These are phyloP conservation scores for Carex sylvatica DNA, from an alignment of 202 grass and related monocot species.

Conservation along the genomic window DNA sequence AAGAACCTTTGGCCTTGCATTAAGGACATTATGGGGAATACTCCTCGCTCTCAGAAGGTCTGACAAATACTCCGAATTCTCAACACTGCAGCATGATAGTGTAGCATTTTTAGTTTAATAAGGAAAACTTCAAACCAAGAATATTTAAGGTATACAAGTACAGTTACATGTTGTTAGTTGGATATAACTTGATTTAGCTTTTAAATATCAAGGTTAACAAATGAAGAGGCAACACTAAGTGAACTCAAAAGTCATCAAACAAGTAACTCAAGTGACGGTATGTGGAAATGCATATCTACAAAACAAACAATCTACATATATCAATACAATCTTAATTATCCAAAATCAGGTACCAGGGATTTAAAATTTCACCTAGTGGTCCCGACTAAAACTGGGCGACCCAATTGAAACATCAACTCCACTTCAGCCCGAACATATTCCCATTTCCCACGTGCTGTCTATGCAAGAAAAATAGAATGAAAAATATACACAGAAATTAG, in stretches of 20 bases:
- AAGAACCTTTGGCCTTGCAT: conserved; percentile 90
- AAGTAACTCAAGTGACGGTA: background rate
- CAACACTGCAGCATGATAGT: conserved; percentile 57
- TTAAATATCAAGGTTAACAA: background rate
- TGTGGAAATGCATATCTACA: background rate
- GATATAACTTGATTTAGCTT: background rate
- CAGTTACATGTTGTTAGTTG: background rate
- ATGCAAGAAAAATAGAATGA: conserved; percentile 21
- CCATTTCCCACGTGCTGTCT: conserved; percentile 96
- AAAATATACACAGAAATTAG: background rate
- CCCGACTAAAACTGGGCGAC: conserved; percentile 93
- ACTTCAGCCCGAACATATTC: conserved; percentile 84
- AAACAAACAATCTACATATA: background rate
- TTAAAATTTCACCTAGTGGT: conserved; percentile 72
- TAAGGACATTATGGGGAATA: conserved; percentile 97
- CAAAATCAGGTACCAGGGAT: conserved; percentile 6
- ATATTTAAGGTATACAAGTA: background rate
- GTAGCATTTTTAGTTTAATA: background rate
- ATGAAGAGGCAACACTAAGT: background rate
- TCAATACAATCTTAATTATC: background rate
- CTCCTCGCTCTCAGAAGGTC: conserved; percentile 66
- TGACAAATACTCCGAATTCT: conserved; percentile 95
- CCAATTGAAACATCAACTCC: conserved; percentile 79
- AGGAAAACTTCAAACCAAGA: background rate
- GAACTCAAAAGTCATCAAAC: background rate